These are phyloP conservation scores for Cyclocybe aegerita DNA, from an alignment of 768 basidiomycete genomes.

Conservation along the genomic window DNA sequence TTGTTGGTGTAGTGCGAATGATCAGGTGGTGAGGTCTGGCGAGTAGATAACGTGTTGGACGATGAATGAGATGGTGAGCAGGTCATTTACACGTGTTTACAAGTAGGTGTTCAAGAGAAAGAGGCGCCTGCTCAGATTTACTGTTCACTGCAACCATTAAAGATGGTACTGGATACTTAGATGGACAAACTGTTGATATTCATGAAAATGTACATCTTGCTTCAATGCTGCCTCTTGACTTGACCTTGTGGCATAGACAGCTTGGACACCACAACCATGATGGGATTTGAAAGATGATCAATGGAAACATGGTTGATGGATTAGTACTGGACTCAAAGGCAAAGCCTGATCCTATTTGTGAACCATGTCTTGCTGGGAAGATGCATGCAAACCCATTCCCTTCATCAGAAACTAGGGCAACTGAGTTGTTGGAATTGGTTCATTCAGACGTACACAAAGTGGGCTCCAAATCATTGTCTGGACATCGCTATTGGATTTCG, in stretches of 20 bases:
- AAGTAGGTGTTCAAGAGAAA: too few relatives aligned
- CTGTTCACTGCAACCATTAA: conserved; percentile 6
- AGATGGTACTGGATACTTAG: conserved; percentile 5
- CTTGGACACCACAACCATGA: conserved; percentile 23
- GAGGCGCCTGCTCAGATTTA: neutral
- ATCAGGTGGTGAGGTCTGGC: too few relatives aligned
- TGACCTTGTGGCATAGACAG: conserved; percentile 27
- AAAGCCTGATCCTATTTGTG: conserved; percentile 17
- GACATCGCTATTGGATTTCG: too few relatives aligned
- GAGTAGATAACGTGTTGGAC: too few relatives aligned
- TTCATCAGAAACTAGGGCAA: neutral
- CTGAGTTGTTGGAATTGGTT: neutral
- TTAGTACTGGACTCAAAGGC: neutral
- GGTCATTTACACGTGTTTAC: too few relatives aligned
- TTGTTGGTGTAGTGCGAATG: too few relatives aligned
- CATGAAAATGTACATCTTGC: conserved; percentile 10
- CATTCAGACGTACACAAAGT: neutral
- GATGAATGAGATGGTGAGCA: too few relatives aligned
- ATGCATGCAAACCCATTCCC: neutral
- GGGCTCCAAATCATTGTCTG: too few relatives aligned
- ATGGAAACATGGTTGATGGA: neutral
- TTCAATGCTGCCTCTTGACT: conserved; percentile 22
- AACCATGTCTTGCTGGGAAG: conserved; percentile 14
- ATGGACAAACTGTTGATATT: conserved; percentile 9
- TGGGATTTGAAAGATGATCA: neutral